Evolutionary conservation across 225 moss, liverwort and hornwort genomes (phyloP), one percentile per base, ranked within the genome.

Genomic region (Bryum argenteum): DNA sequence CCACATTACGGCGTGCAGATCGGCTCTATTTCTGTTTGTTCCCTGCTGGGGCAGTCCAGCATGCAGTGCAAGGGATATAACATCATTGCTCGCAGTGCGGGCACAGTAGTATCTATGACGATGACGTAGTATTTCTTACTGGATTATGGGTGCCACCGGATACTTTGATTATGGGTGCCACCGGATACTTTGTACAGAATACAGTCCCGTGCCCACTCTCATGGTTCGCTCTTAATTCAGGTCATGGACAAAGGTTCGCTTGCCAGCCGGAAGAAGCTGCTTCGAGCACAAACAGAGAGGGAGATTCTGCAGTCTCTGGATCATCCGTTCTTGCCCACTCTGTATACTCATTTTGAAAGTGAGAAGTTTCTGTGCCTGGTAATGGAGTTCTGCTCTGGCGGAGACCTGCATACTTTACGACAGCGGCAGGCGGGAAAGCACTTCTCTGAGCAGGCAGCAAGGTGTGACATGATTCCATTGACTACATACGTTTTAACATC

Each of bases 311-410:
- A 93, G 15, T 79, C 84, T 66, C 77, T 96, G 61, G 96, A 96
- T 58, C 96, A 96, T 54, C 96, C 96, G 1, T 96, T 96, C 72
- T 80, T 96, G 48, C 96, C 96, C 37, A 96, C 96, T 11, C 84
- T 96, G 23, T 96, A 96, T 13, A 89, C 96, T 14, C 96, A 96
- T 79, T 96, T 96, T 60, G 96, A 96, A 78, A 96, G 93, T 39
- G 89, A 88, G 6, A 88, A 96, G 73, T 96, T 96, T 43, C 77
- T 89, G 60, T 96, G 96, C 77, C 76, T 96, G 52, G 91, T 96
- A 18, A 96, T 96, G 96, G 96, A 96, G 64, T 96, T 85, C 60
- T 96, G 96, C 83, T 87, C 96, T 23, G 93, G 93, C 38, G 96
- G 96, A 10, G 96, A 96, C 74, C 65, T 96, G 17, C 96, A 96